These are phyloP conservation scores for Ophiocordyceps camponoti-leonardi DNA, from an alignment of 2,329 filamentous ascomycete species.

Conservation along the genomic window DNA sequence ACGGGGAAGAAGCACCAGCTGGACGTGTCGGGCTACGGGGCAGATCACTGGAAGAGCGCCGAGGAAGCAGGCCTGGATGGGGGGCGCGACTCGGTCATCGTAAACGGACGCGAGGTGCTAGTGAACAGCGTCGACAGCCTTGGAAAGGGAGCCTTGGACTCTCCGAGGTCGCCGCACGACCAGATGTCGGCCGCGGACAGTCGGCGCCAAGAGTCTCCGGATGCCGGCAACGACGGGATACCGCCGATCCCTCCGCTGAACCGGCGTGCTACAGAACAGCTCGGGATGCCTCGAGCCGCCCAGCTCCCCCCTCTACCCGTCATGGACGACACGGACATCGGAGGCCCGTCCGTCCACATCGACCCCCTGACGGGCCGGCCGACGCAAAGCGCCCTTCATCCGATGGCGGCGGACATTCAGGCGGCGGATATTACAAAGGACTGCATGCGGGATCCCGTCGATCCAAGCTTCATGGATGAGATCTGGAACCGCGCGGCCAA, in stretches of 20 bases:
- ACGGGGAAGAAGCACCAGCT: constrained; percentile 43
- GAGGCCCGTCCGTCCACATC: constrained; percentile 47
- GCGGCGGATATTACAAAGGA: constrained; percentile 65
- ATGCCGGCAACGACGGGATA: constrained; percentile 24
- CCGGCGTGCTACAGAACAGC: constrained; percentile 45
- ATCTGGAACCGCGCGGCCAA: constrained; percentile 75
- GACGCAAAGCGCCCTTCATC: constrained; percentile 26
- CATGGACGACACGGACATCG: constrained; percentile 67
- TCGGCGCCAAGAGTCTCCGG: constrained; percentile 14
- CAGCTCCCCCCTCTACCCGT: constrained; percentile 55
- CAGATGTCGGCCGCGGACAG: constrained; percentile 11
- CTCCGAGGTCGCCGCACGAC: constrained; percentile 16
- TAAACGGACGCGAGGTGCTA: constrained; percentile 55
- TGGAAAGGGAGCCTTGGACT: constrained; percentile 39
- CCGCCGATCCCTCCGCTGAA: constrained; percentile 34
- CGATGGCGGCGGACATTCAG: constrained; percentile 49
- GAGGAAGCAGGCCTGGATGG: constrained; percentile 40
- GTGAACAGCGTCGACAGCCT: constrained; percentile 45
- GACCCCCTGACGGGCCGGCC: constrained; percentile 33
- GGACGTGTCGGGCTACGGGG: constrained; percentile 64
- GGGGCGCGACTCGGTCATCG: constrained; percentile 54
- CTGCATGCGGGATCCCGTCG: constrained; percentile 86
- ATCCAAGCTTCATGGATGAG: constrained; percentile 66
- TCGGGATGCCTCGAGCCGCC: constrained; percentile 50
- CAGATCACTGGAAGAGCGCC: constrained; percentile 57